These are phyloP conservation scores for Candida sanyaensis DNA, from an alignment of 1,139 yeast genomes.

Conservation along the genomic window DNA sequence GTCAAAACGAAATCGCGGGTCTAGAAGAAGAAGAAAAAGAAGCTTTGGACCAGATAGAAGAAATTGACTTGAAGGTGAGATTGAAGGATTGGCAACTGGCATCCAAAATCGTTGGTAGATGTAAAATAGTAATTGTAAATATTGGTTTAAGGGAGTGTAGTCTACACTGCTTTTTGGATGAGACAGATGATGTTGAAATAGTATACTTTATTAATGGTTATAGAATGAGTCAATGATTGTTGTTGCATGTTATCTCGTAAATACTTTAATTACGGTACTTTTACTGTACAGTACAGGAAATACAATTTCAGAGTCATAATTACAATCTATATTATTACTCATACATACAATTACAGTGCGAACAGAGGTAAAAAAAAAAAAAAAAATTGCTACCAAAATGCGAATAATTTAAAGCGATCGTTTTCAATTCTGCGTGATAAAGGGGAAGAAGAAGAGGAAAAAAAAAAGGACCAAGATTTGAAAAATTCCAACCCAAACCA, in stretches of 20 bases:
- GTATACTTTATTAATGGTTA: constrained; percentile 52
- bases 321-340: not conserved
- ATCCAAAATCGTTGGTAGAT: constrained; percentile 51
- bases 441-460: too few relatives aligned
- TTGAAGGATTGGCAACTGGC: constrained; percentile 62
- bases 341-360: not conserved
- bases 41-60: constrained; percentile 19
- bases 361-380: too few relatives aligned
- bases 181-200: constrained; percentile 55
- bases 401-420: too few relatives aligned
- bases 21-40: constrained; percentile 11
- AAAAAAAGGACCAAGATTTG: too few relatives aligned
- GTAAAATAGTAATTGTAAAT: constrained; percentile 53
- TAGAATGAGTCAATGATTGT: constrained; percentile 11
- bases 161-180: constrained; percentile 58
- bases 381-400: too few relatives aligned
- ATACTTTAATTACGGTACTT: too few relatives aligned
- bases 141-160: constrained; percentile 53
- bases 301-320: constrained; percentile 3
- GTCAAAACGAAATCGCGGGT: constrained; percentile 2
- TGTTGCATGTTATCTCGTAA: too few relatives aligned
- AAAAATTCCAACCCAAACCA: too few relatives aligned
- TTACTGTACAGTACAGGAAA: not conserved
- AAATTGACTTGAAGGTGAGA: constrained; percentile 43
- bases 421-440: too few relatives aligned